These are phyloP conservation scores for Lecanicillium sp. DNA, from an alignment of 2,329 filamentous ascomycete species.

Conservation along the genomic window DNA sequence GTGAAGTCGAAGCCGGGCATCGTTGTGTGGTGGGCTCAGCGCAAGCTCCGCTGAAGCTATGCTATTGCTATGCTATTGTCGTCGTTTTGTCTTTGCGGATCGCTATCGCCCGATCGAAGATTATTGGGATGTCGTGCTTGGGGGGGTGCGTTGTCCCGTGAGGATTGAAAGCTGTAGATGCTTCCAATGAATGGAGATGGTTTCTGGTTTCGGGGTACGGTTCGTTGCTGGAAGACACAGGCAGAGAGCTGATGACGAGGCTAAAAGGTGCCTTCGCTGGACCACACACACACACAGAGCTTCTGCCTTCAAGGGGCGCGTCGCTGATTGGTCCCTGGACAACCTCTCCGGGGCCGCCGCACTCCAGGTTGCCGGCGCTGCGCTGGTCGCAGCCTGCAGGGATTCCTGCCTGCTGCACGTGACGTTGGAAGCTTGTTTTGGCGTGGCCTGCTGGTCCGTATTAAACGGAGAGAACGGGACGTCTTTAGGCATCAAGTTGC, in stretches of 20 bases:
- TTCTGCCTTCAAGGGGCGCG: constrained; percentile 14
- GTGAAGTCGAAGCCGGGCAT: constrained; percentile 99
- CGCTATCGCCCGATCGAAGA: too few species aligned
- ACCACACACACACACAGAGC: too few species aligned
- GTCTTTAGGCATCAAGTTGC: too few species aligned
- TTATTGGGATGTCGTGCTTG: too few species aligned
- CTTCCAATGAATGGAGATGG: neutral
- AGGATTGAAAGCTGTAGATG: neutral
- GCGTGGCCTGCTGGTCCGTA: neutral
- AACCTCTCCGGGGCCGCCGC: too few species aligned
- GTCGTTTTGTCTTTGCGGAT: too few species aligned
- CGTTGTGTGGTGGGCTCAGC: constrained; percentile 25
- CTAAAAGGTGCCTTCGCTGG: constrained; percentile 26
- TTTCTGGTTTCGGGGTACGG: neutral
- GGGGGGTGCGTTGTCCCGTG: too few species aligned
- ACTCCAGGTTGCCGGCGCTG: constrained; percentile 10
- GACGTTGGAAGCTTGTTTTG: neutral
- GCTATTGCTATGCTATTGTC: neutral
- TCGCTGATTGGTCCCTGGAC: constrained; percentile 25
- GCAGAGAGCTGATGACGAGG: constrained; percentile 46
- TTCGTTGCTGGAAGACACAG: too few species aligned
- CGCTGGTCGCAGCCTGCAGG: constrained; percentile 7
- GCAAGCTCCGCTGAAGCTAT: constrained; percentile 2
- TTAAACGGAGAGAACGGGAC: neutral
- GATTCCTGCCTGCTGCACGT: neutral